Percentiles rank a stretch among this genome's conserved stretches.
Evolutionary conservation across 106 monocot genomes (phyloP).

Genomic region (Platanthera guangdongensis): DNA sequence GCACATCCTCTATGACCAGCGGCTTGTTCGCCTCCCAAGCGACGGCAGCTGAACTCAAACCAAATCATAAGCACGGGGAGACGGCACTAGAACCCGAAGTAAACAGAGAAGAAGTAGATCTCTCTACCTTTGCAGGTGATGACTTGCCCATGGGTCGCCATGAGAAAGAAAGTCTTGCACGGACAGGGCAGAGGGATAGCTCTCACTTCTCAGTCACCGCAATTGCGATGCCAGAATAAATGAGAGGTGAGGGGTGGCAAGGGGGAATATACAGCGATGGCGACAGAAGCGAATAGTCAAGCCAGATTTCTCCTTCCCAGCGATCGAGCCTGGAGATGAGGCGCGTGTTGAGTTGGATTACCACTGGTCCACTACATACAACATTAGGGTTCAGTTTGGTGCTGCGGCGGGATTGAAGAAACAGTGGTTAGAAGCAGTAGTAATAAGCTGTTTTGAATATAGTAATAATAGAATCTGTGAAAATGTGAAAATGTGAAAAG

Average conservation of each 20-base stretch:
- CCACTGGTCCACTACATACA: no score
- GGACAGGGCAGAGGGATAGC: not conserved
- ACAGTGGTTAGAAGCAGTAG: no score
- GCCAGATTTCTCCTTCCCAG: not conserved
- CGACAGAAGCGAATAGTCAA: not conserved
- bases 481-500: no score
- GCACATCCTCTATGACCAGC: slow-evolving; percentile 83
- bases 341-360: not conserved
- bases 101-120: not conserved
- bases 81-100: not conserved
- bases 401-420: no score
- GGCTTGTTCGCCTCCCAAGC: slow-evolving; percentile 95
- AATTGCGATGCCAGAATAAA: not conserved
- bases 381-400: no score
- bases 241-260: not conserved
- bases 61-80: not conserved
- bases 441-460: no score
- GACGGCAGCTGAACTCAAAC: slow-evolving; percentile 59
- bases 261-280: not conserved
- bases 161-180: not conserved
- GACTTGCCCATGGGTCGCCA: slow-evolving; percentile 56
- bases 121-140: slow-evolving; percentile 92
- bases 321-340: not conserved
- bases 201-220: not conserved
- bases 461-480: no score